Evolutionary conservation across 129 eudicot genomes (phyloP).

Genomic region (Pseudognaphalium luteoalbum): DNA sequence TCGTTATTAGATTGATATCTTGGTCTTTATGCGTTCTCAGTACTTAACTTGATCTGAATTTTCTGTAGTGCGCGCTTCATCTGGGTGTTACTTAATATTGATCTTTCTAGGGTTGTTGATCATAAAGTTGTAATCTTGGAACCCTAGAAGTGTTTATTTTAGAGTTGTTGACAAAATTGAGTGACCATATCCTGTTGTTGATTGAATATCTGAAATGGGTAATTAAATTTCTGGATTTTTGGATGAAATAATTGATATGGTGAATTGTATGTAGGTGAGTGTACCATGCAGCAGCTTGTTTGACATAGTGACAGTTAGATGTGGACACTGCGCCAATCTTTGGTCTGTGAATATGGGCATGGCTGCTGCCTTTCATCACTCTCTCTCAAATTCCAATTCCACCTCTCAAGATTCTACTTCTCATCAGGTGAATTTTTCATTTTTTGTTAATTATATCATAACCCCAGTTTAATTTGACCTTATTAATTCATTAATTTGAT

Average conservation of each 20-base stretch:
- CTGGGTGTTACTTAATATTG: not conserved
- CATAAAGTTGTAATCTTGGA: conserved; percentile 25
- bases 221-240: conserved; percentile 18
- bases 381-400: conserved; percentile 43
- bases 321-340: conserved; percentile 93
- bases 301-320: conserved; percentile 93
- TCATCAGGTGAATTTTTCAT: conserved; percentile 32
- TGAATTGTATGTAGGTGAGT: conserved; percentile 66
- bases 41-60: not conserved
- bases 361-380: conserved; percentile 73
- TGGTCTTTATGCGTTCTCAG: not conserved
- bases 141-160: conserved; percentile 27
- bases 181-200: conserved; percentile 13
- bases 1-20: not conserved
- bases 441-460: not conserved
- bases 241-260: conserved; percentile 31
- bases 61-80: not conserved
- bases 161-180: conserved; percentile 30
- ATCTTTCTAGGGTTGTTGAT: conserved; percentile 35
- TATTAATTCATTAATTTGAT: too few species aligned
- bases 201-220: conserved; percentile 29
- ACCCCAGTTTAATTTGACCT: conserved; percentile 4
- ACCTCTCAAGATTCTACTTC: conserved; percentile 40
- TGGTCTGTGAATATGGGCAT: conserved; percentile 91
- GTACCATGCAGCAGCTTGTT: conserved; percentile 91